Evolutionary conservation across 768 basidiomycete species (phyloP).

Genomic region (Rhodocollybia butyracea): DNA sequence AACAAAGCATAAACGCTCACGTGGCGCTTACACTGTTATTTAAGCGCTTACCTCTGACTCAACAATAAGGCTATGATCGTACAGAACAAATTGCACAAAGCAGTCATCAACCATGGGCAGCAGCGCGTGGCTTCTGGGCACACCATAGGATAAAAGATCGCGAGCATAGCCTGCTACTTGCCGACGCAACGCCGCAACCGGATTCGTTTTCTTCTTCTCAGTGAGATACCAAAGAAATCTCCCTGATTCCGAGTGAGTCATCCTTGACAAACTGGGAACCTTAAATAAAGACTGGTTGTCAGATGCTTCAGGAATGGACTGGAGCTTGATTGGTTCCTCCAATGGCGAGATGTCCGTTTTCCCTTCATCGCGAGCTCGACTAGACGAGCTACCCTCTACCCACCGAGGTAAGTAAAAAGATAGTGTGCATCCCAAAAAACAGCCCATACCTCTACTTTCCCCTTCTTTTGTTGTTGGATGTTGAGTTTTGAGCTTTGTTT

Average conservation of each 20-base stretch:
- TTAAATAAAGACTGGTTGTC: too few species aligned
- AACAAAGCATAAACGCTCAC: not conserved
- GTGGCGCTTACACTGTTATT: not conserved
- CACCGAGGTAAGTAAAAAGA: too few species aligned
- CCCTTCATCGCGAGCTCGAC: too few species aligned
- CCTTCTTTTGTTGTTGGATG: too few species aligned
- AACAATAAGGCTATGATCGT: not conserved
- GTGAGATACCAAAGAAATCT: not conserved
- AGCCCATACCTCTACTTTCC: too few species aligned
- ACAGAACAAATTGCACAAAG: not conserved
- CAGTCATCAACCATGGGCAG: not conserved
- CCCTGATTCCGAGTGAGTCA: not conserved
- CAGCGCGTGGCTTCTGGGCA: not conserved
- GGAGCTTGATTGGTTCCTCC: too few species aligned
- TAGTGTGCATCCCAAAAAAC: too few species aligned
- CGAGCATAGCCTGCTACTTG: not conserved
- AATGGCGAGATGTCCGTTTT: too few species aligned
- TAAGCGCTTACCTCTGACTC: not conserved
- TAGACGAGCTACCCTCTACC: too few species aligned
- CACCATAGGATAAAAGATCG: not conserved
- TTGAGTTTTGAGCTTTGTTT: too few species aligned
- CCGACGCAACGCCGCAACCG: not conserved
- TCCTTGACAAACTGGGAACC: too few species aligned
- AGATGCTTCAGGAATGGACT: too few species aligned
- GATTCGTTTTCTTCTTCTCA: not conserved